Evolutionary conservation across 1,284 basidiomycete species (phyloP), one percentile per base, ranked within the genome.

Genomic region (Fomitopsis schrenkii): DNA sequence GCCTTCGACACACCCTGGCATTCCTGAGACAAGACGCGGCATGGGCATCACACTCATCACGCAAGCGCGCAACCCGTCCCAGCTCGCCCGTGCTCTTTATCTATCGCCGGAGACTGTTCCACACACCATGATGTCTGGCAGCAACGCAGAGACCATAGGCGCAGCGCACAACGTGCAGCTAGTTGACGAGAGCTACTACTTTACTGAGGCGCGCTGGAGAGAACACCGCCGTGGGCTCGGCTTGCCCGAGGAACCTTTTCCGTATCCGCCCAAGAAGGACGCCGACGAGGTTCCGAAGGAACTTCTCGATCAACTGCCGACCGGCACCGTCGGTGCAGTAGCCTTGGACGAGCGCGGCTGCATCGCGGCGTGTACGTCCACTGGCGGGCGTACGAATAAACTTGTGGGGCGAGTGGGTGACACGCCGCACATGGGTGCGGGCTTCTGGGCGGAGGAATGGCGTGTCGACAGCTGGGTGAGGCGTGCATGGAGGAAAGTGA

Each of bases 401-500:
- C 79, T 91, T 17, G 88, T 87, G 6, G 92, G 92, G 3, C 81
- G 91, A 9, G 80, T 94, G 30, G 92, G 92, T 0, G 93, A 94
- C 68, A 94, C 93, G 1, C 91, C 92, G 0, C 75, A 82, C 38
- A 87, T 90, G 82, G 91, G 89, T 0, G 76, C 83, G 12, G 93
- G 93, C 0, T 94, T 88, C 74, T 93, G 90, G 90, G 90, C 91
- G 7, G 90, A 91, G 67, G 84, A 90, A 71, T 94, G 91, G 91
- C 67, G 69, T 35, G 71, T 72, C 28, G 69, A 70, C 7, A 71
- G 80, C n/a, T 73, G 76, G 66, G 55, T 78, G 38, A 73, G 73
- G 62, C 73, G 72, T 28, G 63, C 75, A 17, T 82, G 77, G 77
- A 75, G 76, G 55, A 80, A 75, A 46, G 58, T 84, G 15, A 68